Evolutionary conservation across 345 rosid species (phyloP), one percentile per base, ranked within the genome.

Genomic region (Angophora floribunda): DNA sequence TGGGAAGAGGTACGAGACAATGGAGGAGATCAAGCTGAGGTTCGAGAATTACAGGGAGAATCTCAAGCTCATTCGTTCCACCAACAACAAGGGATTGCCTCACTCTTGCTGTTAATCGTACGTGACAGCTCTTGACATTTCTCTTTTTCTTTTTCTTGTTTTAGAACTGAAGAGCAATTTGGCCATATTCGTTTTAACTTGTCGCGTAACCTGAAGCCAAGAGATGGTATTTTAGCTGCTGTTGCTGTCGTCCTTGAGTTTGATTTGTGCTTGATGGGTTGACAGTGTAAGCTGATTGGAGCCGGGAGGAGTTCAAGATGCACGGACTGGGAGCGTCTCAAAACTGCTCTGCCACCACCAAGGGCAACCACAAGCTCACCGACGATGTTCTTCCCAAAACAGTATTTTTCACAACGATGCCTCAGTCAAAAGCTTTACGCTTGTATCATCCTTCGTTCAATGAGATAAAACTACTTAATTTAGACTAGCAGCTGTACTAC

Each of bases 261-360:
- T 75, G 16, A 9, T 75, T 65, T 57, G 67, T 49, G 52, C 52
- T 88, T 61, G 63, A 61, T 28, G 41, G 85, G 89, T 52, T 1
- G 57, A 87, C 95, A 98, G 99, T 93, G n/a, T 98, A 93, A 93
- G 95, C 98, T 93, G 99, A 98, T 90, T 94, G 93, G 99, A 95
- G 95, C 30, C 96, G 99, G 99, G 92, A 95, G 91, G 99, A 97
- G 94, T 98, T 98, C 93, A 92, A 89, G 87, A 96, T 86, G 90
- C 93, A 91, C 86, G 94, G 90, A 90, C 89, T 97, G 90, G 99
- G 99, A 91, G 99, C 95, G 89, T 93, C 99, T 50, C 99, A 98
- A 85, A 94, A 94, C 90, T 98, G 99, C 93, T 97, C 99, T 79
- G 99, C 99, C 53, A 94, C 99, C 44, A 44, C 87, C 45, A 95